Base-by-base conservation (phyloP, 306 rosid species). In the Alnus glutinosa region DNA sequence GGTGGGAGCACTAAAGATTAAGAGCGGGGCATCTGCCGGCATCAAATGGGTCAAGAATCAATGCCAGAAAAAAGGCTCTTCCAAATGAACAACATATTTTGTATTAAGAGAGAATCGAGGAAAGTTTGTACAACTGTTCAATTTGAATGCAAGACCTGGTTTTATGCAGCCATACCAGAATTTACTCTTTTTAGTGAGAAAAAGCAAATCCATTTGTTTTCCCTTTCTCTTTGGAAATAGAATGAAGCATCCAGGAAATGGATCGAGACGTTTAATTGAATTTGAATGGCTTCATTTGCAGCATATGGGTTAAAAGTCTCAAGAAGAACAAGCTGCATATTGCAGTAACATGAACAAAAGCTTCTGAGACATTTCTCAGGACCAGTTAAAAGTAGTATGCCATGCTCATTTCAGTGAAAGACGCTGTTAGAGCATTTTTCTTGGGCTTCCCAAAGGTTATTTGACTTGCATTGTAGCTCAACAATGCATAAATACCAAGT, bases 11-110 rank as follows among this genome's bases (percentile, higher is more conserved):
- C 85, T 73, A 18, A 94, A 83, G 89, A 88, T 94, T 58, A 91
- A 86, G 77, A 87, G 76, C 4, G 86, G 90, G 52, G 85, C 94
- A 9, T 78, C 92, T 23, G 89, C 80, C 68, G 91, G 96, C 81
- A 81, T 92, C 71, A 92, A 92, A 79, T 92, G 97, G 98, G 83
- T 94, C 82, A 94, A 88, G 83, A 88, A 83, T 15, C 86, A 88
- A n/a, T 89, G 96, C 85, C 91, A 89, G 82, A 89, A 85, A 79
- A 88, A 87, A 79, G 79, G 46, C 34, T 12, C 90, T 76, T 32
- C 91, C 46, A 83, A 84, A 73, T 79, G 55, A 79, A 49, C 18
- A 18, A 7, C 23, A 42, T 42, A 5, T 37, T 37, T 42, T 42
- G 28, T 42, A 68, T 9, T 9, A 37, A 37, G 34, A 64, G 34